Evolutionary conservation across 1,284 basidiomycete genomes (phyloP).

Genomic region (Amylostereum areolatum): DNA sequence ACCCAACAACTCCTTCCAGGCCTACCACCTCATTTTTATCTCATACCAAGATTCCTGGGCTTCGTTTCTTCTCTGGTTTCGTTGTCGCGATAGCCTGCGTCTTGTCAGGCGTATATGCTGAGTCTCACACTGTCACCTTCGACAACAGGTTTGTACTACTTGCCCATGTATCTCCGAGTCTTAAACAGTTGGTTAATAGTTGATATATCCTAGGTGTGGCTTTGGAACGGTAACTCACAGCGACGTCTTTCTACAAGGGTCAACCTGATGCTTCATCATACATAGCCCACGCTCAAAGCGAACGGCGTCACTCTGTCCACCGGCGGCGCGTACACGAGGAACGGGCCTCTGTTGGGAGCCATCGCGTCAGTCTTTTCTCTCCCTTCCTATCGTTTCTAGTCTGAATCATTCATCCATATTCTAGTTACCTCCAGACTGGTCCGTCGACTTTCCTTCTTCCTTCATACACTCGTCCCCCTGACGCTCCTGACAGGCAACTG

Average conservation of each 20-base stretch:
- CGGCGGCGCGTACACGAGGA: neutral
- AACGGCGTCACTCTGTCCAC: neutral
- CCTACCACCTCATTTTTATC: neutral
- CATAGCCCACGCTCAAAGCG: neutral
- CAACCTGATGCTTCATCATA: neutral
- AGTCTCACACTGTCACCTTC: neutral
- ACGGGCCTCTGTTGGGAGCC: neutral
- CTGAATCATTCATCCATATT: too few relatives aligned
- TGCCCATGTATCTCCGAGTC: too few relatives aligned
- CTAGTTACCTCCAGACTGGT: too few relatives aligned
- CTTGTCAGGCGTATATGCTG: neutral
- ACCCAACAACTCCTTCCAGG: too few relatives aligned
- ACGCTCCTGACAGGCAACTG: constrained; percentile 6
- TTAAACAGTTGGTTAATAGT: too few relatives aligned
- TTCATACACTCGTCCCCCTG: too few relatives aligned
- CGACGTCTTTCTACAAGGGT: neutral
- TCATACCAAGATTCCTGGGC: neutral
- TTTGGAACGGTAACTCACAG: neutral
- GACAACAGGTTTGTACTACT: neutral
- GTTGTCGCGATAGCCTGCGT: neutral
- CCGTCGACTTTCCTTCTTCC: too few relatives aligned
- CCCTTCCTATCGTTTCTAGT: too few relatives aligned
- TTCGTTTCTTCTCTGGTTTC: neutral
- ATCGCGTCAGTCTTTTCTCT: too few relatives aligned
- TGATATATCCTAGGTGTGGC: neutral